A percentile compares a stretch with the other conserved stretches of the same genome.
Evolutionary conservation across 2,329 filamentous ascomycete species (phyloP).

Genomic region (Alternaria panax): DNA sequence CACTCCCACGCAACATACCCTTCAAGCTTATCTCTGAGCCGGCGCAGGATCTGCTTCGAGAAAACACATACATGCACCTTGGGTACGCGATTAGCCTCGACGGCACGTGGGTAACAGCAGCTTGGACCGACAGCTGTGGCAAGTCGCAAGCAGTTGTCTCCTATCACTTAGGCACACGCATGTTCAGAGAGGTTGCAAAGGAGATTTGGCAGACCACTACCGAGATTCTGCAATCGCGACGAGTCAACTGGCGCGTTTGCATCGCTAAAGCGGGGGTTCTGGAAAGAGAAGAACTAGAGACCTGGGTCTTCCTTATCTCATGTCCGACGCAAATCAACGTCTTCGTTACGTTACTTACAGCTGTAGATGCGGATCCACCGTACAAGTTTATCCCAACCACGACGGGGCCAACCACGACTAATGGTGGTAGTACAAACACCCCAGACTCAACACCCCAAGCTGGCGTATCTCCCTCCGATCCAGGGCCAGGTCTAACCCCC

Average conservation of each 20-base stretch:
- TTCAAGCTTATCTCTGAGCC: slow-evolving; percentile 75
- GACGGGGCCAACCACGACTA: slow-evolving; percentile 21
- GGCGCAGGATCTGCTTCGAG: slow-evolving; percentile 75
- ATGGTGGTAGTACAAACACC: slow-evolving; percentile 24
- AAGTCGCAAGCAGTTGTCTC: slow-evolving; percentile 75
- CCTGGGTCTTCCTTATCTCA: slow-evolving; percentile 47
- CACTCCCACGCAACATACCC: slow-evolving; percentile 73
- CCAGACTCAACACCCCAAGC: slow-evolving; percentile 47
- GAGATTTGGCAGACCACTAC: slow-evolving; percentile 82
- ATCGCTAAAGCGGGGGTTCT: slow-evolving; percentile 75
- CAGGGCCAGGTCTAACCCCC: slow-evolving; percentile 62
- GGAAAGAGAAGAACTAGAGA: slow-evolving; percentile 68
- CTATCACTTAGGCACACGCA: slow-evolving; percentile 72
- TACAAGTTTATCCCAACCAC: slow-evolving; percentile 66
- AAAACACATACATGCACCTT: slow-evolving; percentile 81
- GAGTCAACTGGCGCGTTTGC: slow-evolving; percentile 79
- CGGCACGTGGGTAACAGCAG: slow-evolving; percentile 77
- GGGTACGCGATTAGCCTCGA: slow-evolving; percentile 80
- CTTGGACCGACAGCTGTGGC: slow-evolving; percentile 82
- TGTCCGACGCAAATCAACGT: slow-evolving; percentile 48
- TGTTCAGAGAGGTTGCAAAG: slow-evolving; percentile 69
- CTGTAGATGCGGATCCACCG: slow-evolving; percentile 70
- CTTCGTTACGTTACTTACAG: slow-evolving; percentile 64
- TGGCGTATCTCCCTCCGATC: slow-evolving; percentile 44
- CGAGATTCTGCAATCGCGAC: slow-evolving; percentile 73